Percentiles rank a stretch among this genome's conserved stretches.
Conservation (phyloP, 768 basidiomycete species). For the Phaffia tasmanica region DNA sequence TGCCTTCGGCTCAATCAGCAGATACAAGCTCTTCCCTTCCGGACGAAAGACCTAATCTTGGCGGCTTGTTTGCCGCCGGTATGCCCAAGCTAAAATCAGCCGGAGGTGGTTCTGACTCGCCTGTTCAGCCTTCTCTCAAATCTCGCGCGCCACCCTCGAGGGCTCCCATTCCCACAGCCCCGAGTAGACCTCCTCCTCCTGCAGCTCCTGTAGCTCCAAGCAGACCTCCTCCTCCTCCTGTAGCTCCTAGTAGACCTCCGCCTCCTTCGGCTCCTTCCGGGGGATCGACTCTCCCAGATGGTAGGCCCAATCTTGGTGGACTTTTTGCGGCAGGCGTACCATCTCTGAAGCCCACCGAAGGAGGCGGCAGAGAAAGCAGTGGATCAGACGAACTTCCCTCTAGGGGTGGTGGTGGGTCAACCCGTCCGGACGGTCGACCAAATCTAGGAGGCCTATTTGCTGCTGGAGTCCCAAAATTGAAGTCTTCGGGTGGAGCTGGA, state of each 20-base stretch:
- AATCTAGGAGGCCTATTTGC: constrained; percentile 79
- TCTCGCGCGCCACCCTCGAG: not conserved
- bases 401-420: constrained; percentile 34
- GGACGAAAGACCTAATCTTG: constrained; percentile 15
- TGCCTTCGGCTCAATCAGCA: too few relatives aligned
- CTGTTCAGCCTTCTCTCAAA: not conserved
- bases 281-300: constrained; percentile 9
- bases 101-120: not conserved
- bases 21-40: not conserved
- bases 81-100: constrained; percentile 16
- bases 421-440: constrained; percentile 47
- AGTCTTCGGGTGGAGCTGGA: constrained; percentile 51
- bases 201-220: not conserved
- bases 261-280: constrained; percentile 1
- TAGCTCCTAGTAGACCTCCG: not conserved
- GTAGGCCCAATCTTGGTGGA: constrained; percentile 21
- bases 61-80: constrained; percentile 22
- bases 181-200: not conserved
- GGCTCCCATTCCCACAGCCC: not conserved
- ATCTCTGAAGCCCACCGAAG: constrained; percentile 9
- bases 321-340: constrained; percentile 17
- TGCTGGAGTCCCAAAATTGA: constrained; percentile 80
- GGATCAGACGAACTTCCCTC: too few relatives aligned
- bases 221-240: not conserved
- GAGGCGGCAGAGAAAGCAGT: not conserved